Base-by-base conservation (phyloP, 306 rosid species). In the Carpinus fangiana region DNA sequence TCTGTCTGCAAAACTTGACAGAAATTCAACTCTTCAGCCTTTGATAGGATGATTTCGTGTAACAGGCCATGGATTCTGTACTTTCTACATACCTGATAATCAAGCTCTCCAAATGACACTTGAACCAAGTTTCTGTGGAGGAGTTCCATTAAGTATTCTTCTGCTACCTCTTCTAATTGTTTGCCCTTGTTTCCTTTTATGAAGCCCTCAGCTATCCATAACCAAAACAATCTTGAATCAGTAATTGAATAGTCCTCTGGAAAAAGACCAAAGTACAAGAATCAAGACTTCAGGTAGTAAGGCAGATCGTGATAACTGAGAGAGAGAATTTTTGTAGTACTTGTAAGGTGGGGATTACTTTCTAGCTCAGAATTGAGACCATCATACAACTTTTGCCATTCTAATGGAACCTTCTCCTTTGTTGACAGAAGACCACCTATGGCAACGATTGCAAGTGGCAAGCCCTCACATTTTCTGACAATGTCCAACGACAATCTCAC, bases 231-330 rank as follows among this genome's bases (percentile, higher is more conserved):
- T 54, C 57, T 62, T 12, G 17, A 5, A 12, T 73, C 59, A 4
- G 64, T 45, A 72, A 82, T 76, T 12, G 74, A 71, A 17, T 71
- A 14, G 45, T 14, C 81, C 52, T 72, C 36, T 0, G 78, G 84
- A 38, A 81, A 81, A 55, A 76, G 36, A 31, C 84, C 31, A 36
- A 81, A 72, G 69, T 71, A 81, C 46, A 76, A 72, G 74, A 81
- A 62, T 47, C 84, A 76, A 3, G 20, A 7, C 52, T 76, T 81
- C 6, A 81, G 81, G 26, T 72, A 72, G 31, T 7, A 71, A 61
- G 68, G 51, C 26, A 76, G 84, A 61, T 70, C 80, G 4, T 52
- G 38, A 14, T 67, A 77, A 67, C 74, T 77, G n/a, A 66, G 67
- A 8, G 13, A 54, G 12, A 77, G 48, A 9, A 73, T 61, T 2